These are phyloP conservation scores for Diaporthe sp. DNA, from an alignment of 2,329 filamentous ascomycete species.

Conservation along the genomic window DNA sequence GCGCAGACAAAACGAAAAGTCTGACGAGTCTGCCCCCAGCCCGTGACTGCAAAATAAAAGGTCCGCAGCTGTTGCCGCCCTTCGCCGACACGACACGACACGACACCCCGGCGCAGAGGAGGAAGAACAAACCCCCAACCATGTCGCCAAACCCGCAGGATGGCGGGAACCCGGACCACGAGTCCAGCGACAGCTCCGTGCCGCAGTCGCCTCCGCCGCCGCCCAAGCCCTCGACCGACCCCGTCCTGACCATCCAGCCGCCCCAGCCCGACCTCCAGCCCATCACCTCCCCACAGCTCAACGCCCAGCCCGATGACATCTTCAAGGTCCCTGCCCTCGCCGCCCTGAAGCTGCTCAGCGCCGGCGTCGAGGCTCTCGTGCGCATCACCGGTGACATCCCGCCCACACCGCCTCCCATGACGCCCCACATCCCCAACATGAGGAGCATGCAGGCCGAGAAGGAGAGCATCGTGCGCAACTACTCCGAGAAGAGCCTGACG, in stretches of 20 bases:
- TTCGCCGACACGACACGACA: neutral
- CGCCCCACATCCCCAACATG: constrained; percentile 75
- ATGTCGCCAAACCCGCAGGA: constrained; percentile 42
- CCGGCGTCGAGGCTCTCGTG: constrained; percentile 79
- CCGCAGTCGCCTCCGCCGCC: constrained; percentile 54
- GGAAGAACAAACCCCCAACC: neutral
- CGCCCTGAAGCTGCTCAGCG: constrained; percentile 84
- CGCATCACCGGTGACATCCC: constrained; percentile 83
- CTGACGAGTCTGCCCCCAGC: neutral
- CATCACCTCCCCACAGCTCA: constrained; percentile 46
- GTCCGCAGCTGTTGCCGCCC: neutral
- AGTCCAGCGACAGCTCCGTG: constrained; percentile 44
- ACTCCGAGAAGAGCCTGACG: constrained; percentile 68
- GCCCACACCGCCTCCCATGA: constrained; percentile 79
- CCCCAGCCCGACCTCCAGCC: constrained; percentile 45
- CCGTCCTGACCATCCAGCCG: constrained; percentile 47
- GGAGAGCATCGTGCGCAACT: constrained; percentile 69
- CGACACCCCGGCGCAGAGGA: neutral
- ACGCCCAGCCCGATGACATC: constrained; percentile 71
- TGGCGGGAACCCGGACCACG: constrained; percentile 6
- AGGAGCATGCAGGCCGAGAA: constrained; percentile 74
- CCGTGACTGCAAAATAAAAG: neutral
- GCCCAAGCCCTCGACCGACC: constrained; percentile 55
- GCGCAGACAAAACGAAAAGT: neutral
- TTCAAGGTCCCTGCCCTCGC: constrained; percentile 79